Conservation (phyloP, 495 filamentous ascomycete genomes). For the Xylaria curta region DNA sequence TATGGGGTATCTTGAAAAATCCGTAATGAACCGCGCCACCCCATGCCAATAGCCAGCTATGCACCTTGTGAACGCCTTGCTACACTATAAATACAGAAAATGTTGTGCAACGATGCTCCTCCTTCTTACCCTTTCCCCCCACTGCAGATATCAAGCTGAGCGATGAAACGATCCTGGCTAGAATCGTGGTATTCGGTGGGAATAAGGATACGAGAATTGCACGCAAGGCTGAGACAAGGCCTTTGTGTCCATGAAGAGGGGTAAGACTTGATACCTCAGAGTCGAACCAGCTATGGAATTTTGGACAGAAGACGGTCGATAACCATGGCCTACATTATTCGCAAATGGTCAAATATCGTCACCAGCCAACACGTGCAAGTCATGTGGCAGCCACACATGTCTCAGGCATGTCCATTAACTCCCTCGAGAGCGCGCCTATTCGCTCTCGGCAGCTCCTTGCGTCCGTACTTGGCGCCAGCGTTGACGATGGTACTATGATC, state of each 20-base stretch:
- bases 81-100: neutral
- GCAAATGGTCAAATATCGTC: neutral
- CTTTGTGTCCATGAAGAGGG: neutral
- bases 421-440: constrained; percentile 26
- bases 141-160: neutral
- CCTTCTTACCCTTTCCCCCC: neutral
- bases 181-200: neutral
- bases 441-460: constrained; percentile 44
- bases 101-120: neutral
- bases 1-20: constrained; percentile 28
- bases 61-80: constrained; percentile 19
- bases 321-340: constrained; percentile 1
- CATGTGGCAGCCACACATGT: constrained; percentile 1
- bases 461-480: constrained; percentile 41
- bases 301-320: neutral
- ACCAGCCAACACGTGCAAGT: neutral
- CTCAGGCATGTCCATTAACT: constrained; percentile 14
- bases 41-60: constrained; percentile 3
- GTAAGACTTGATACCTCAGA: too few relatives aligned
- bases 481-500: constrained; percentile 59
- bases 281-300: too few relatives aligned
- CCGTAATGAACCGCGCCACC: neutral
- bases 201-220: neutral
- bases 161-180: neutral
- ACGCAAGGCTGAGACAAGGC: neutral